A percentile compares a stretch with the other conserved stretches of the same genome.
These are phyloP conservation scores for Metschnikowia vanudenii DNA, from an alignment of 805 yeast species.

Conservation along the genomic window DNA sequence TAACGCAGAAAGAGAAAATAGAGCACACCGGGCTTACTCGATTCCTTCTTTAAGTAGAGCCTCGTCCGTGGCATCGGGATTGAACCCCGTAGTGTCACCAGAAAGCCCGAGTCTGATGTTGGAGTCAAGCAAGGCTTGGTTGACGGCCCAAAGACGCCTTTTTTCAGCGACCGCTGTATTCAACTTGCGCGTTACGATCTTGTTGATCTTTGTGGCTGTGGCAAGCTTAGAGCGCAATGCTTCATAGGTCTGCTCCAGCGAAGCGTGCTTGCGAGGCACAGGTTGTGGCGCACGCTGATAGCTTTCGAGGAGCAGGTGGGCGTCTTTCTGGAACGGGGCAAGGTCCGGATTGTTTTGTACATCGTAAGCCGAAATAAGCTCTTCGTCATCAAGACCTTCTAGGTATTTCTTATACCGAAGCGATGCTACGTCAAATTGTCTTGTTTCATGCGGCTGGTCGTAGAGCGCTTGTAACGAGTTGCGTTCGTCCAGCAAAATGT, in stretches of 20 bases:
- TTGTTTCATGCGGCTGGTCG: constrained; percentile 31
- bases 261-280: neutral
- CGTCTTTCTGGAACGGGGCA: constrained; percentile 9
- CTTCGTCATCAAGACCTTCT: constrained; percentile 14
- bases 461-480: constrained; percentile 21
- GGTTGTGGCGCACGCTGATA: neutral
- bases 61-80: constrained; percentile 20
- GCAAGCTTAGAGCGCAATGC: constrained; percentile 31
- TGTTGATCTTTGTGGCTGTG: constrained; percentile 40
- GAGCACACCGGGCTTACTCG: constrained; percentile 1
- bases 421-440: constrained; percentile 35
- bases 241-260: constrained; percentile 18
- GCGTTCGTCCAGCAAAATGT: constrained; percentile 22
- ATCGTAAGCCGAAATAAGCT: constrained; percentile 13
- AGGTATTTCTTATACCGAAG: constrained; percentile 30
- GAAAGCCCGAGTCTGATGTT: constrained; percentile 36
- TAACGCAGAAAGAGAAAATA: too few relatives aligned
- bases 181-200: constrained; percentile 33
- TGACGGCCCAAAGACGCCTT: constrained; percentile 40
- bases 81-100: neutral
- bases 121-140: constrained; percentile 45
- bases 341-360: constrained; percentile 8
- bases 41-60: constrained; percentile 18
- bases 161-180: constrained; percentile 26
- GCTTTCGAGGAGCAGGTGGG: constrained; percentile 1